Base-by-base conservation (phyloP, 352 stramenopile genomes). In the Plasmopara halstedii region DNA sequence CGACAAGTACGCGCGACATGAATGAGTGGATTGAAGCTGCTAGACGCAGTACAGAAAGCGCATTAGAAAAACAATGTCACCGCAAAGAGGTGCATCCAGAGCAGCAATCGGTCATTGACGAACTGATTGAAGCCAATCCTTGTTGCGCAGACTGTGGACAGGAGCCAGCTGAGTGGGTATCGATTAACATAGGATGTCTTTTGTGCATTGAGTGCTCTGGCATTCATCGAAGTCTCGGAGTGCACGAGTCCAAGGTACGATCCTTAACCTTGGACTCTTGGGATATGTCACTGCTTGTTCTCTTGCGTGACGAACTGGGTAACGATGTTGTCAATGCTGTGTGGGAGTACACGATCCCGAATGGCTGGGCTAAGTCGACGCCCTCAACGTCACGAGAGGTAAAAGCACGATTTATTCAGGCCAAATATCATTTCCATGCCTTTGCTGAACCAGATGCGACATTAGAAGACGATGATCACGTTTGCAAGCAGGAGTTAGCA, bases 191-290 rank as follows among this genome's bases (percentile, higher is more conserved):
- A 38, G 94, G 95, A 10, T 87, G 95, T 38, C 68, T 98, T 18
- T 60, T 99, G 26, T 99, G 95, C 56, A 98, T 98, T 54, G 85
- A 98, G 58, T 99, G 95, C 59, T 96, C 84, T 29, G 95, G 93
- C 13, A 97, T 99, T 29, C 95, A 99, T 53, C 79, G 95, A 31
- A 97, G 81, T 50, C 74, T 99, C 14, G 95, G 95, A 37, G 91
- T 97, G 2, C 95, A 99, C 70, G 87, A 98, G 22, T 98, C 91
- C 31, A 98, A 98, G 67, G 88, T 98, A 32, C 73, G 92, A n/a
- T 96, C 85, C 22, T 51, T 97, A 13, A 69, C 73, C 3, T 65
- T 97, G 18, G 88, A 97, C 54, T 91, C 81, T 18, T 94, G 85
- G 84, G 82, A 94, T 38, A 87, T 94, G 76, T 44, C 67, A 5